Evolutionary conservation across 2,329 filamentous ascomycete genomes (phyloP), one percentile per base, ranked within the genome.

Genomic region (Fusarium proliferatum): DNA sequence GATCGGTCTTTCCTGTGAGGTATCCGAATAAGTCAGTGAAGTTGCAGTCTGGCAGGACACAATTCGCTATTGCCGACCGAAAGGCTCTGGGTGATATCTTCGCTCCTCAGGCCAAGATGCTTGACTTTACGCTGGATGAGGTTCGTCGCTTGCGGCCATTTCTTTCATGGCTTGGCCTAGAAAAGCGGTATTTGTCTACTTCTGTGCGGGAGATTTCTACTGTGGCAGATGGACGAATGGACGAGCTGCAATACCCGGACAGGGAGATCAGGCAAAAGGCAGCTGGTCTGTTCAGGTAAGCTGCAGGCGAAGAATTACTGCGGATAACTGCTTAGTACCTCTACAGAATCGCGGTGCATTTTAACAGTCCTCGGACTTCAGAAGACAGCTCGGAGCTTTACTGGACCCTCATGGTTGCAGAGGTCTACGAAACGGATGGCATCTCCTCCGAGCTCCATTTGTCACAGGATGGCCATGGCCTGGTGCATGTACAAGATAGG

Each of bases 61-160:
- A 77, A 28, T 85, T 85, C 55, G 78, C 76, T 16, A 79, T 85
- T 3, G 59, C 76, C 3, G 83, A 85, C 55, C 79, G 80, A 30
- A 76, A 82, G 12, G 23, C 43, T 1, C 58, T 83, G 4, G 57
- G 51, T 0, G 68, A 76, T 6, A 57, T 67, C 1, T 85, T 85
- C 53, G 26, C 55, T 0, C 26, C 58, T 9, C 74, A 64, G 16
- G 77, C 79, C 7, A 82, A 80, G 52, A 64, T 81, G 5, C 72
- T 85, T 0, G 82, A 84, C 62, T 84, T 84, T 57, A 70, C 51
- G 0, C 52, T 83, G 4, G 75, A 82, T 11, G 80, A 85, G 2
- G 72, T 82, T 8, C 69, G 64, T 4, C 66, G 61, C 0, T 63
- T 85, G 2, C 61, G 61, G 6, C 76, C 76, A 2, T 80, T 85